A percentile compares a stretch with the other conserved stretches of the same genome.
Conservation (phyloP, 495 filamentous ascomycete species). For the Tetracladium marchalianum region DNA sequence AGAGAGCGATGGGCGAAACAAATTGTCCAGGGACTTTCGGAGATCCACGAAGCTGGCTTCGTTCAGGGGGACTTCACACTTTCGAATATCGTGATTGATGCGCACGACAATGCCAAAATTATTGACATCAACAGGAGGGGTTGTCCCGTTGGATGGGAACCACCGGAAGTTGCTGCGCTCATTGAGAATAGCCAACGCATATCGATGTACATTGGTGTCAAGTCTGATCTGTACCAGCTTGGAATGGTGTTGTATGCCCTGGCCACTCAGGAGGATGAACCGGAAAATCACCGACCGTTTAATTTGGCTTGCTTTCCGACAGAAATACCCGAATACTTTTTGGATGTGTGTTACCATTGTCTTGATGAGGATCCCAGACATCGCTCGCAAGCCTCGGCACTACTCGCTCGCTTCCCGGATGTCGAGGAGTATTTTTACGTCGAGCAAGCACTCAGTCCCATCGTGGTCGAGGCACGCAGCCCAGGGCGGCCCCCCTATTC, state of each 20-base stretch:
- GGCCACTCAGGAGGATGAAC: constrained; percentile 80
- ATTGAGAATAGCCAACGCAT: constrained; percentile 90
- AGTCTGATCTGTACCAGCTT: constrained; percentile 89
- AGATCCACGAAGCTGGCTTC: constrained; percentile 93
- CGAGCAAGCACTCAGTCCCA: constrained; percentile 1
- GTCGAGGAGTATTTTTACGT: constrained; percentile 6
- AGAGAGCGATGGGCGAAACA: constrained; percentile 89
- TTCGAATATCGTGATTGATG: constrained; percentile 93
- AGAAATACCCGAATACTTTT: constrained; percentile 49
- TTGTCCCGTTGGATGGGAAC: constrained; percentile 96
- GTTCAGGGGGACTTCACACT: constrained; percentile 97
- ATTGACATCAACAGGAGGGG: constrained; percentile 97
- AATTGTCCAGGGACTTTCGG: constrained; percentile 80
- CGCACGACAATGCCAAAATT: constrained; percentile 77
- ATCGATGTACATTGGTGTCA: constrained; percentile 97
- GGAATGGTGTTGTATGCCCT: constrained; percentile 97
- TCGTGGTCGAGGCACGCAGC: constrained; percentile 14
- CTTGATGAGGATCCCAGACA: constrained; percentile 39
- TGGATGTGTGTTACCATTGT: constrained; percentile 47
- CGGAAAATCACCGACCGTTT: constrained; percentile 74
- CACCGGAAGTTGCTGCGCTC: constrained; percentile 78
- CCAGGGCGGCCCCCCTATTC: constrained; percentile 1
- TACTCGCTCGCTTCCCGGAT: constrained; percentile 16
- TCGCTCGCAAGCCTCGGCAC: constrained; percentile 13
- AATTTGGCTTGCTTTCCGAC: constrained; percentile 26